Evolutionary conservation across 139 green algal genomes (phyloP).

Genomic region (Deuterostichococcus epilithicus): DNA sequence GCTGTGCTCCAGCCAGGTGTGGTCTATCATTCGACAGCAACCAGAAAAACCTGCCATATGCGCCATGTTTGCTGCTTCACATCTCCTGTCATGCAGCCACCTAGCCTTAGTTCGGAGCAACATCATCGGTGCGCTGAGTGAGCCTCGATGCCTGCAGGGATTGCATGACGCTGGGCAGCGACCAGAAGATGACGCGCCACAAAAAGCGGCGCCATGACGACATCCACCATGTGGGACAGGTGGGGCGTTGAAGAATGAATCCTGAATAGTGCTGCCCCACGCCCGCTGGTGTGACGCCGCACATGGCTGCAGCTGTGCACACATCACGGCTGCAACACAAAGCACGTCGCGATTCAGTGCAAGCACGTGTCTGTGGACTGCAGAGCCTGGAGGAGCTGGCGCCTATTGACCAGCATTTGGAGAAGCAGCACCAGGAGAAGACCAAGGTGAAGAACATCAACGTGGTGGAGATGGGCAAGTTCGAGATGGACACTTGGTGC

Average conservation of each 20-base stretch:
- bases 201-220: slow-evolving; percentile 79
- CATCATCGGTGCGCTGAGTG: no score
- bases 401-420: slow-evolving; percentile 44
- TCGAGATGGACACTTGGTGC: slow-evolving; percentile 32
- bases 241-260: no score
- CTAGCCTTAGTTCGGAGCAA: no score
- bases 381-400: slow-evolving; percentile 36
- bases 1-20: no score
- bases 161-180: slow-evolving; percentile 5
- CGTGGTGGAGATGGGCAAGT: slow-evolving; percentile 43
- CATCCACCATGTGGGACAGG: slow-evolving; percentile 55
- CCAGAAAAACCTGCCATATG: no score
- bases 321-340: neutral
- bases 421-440: slow-evolving; percentile 72
- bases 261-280: no score
- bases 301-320: no score
- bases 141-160: neutral
- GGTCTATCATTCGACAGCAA: no score
- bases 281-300: no score
- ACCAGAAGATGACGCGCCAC: slow-evolving; percentile 78
- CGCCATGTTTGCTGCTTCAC: no score
- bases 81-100: no score
- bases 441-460: slow-evolving; percentile 74
- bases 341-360: no score
- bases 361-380: neutral